Conservation (phyloP, 306 rosid genomes). For the Oemleria cerasiformis region DNA sequence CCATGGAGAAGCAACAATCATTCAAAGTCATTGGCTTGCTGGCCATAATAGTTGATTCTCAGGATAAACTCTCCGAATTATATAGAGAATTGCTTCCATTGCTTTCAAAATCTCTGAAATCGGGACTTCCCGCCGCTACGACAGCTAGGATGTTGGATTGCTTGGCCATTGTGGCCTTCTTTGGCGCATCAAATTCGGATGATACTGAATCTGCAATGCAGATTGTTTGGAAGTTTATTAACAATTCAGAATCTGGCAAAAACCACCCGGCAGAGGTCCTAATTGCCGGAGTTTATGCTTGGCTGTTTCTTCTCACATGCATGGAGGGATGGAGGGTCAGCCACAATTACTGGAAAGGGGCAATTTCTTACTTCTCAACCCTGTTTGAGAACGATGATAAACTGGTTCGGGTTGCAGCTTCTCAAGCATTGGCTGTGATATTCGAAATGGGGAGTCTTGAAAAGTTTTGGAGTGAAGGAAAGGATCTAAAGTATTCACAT, state of each 20-base stretch:
- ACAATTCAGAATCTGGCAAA: conserved; percentile 9
- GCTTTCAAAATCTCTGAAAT: not conserved
- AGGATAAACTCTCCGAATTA: not conserved
- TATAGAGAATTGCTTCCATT: not conserved
- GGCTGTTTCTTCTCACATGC: conserved; percentile 37
- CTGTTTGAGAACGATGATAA: conserved; percentile 23
- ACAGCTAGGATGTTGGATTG: conserved; percentile 25
- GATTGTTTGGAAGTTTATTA: conserved; percentile 29
- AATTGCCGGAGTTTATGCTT: conserved; percentile 31
- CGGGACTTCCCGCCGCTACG: not conserved
- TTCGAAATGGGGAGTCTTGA: conserved; percentile 20
- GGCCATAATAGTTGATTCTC: conserved; percentile 10
- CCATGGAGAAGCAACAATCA: conserved; percentile 22
- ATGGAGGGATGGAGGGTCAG: conserved; percentile 26
- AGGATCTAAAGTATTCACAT: not conserved
- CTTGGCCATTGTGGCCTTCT: conserved; percentile 32
- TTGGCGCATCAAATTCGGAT: conserved; percentile 18
- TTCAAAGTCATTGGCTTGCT: conserved; percentile 26
- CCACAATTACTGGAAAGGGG: conserved; percentile 22
- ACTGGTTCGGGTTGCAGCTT: conserved; percentile 14
- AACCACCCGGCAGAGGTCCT: conserved; percentile 11
- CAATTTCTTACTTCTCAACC: conserved; percentile 15
- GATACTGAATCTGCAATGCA: conserved; percentile 35
- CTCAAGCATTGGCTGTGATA: conserved; percentile 30
- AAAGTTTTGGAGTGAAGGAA: conserved; percentile 22